A percentile compares a stretch with the other conserved stretches of the same genome.
These are phyloP conservation scores for Stropharia rugosoannulata DNA, from an alignment of 768 basidiomycete species.

Conservation along the genomic window DNA sequence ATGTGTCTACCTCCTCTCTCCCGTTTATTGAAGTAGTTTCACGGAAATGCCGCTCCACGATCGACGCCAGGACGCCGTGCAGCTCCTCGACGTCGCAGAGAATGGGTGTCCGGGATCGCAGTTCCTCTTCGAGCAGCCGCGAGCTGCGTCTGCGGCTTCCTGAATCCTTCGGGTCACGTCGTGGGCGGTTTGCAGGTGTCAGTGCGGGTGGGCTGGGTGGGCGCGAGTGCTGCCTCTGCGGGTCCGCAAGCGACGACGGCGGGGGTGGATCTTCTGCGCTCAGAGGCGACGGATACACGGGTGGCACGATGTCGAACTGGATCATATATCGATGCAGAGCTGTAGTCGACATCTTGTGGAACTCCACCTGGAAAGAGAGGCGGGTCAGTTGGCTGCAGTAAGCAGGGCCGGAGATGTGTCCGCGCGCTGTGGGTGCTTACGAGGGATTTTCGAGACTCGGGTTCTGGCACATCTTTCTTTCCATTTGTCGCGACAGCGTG, in stretches of 20 bases:
- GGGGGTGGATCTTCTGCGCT: slow-evolving; percentile 68
- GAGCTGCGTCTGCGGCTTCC: slow-evolving; percentile 66
- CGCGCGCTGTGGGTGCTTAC: slow-evolving; percentile 28
- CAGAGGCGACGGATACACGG: slow-evolving; percentile 69
- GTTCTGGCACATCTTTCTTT: slow-evolving; percentile 34
- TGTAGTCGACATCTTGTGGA: slow-evolving; percentile 63
- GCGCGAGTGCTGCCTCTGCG: slow-evolving; percentile 42
- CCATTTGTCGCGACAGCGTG: slow-evolving; percentile 23
- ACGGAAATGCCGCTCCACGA: slow-evolving; percentile 75
- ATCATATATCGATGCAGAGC: slow-evolving; percentile 72
- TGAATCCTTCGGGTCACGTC: slow-evolving; percentile 61
- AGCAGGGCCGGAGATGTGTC: neutral
- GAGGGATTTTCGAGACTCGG: slow-evolving; percentile 40
- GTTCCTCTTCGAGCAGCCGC: slow-evolving; percentile 67
- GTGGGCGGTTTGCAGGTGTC: slow-evolving; percentile 71
- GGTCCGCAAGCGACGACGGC: slow-evolving; percentile 58
- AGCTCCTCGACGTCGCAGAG: slow-evolving; percentile 70
- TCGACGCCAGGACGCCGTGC: slow-evolving; percentile 60
- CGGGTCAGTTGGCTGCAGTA: slow-evolving; percentile 2
- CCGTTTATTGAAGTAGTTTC: slow-evolving; percentile 48
- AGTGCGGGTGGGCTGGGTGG: slow-evolving; percentile 49
- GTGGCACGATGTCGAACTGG: slow-evolving; percentile 71
- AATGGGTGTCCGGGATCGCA: slow-evolving; percentile 55
- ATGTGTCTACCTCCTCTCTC: slow-evolving; percentile 77
- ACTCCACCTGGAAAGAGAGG: slow-evolving; percentile 59